Base-by-base conservation (phyloP, 2,329 filamentous ascomycete genomes). In the Rachicladosporium sp. region DNA sequence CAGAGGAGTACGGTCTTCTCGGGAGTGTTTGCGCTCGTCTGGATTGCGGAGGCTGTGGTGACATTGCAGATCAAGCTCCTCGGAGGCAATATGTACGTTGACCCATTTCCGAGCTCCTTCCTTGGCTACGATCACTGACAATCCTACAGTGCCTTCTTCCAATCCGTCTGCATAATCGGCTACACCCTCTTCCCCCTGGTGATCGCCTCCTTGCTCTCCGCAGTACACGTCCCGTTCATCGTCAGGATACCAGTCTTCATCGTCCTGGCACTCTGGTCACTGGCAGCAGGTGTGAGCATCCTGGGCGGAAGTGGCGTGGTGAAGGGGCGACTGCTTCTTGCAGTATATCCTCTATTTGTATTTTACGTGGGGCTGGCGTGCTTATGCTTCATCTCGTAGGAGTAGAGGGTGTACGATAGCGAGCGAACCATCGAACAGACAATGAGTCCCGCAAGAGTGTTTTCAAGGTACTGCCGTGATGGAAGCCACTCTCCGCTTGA, bases 141-240 rank as follows among this genome's bases (percentile, higher is more conserved):
- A 13, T 5, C 27, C 11, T 21, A 37, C 58, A 96, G 89, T 55
- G 95, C 91, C 11, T 98, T 98, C 62, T 91, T 93, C 56, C 91
- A 98, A 63, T 93, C 87, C 42, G 76, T 98, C 50, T 96, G 88
- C 62, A 93, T 98, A 54, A 98, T 98, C 58, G 91, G 91, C 34
- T 98, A 98, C 64, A 98, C 91, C 1, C 76, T 98, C 41, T 98
- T 98, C 66, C 91, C 91, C 2, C 76, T 98, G 38, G 91, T 96
- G 52, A 83, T 98, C 50, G 93, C 93, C 6, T 79, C 89, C 2
- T 67, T 95, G 37, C 76, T 98, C 47, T 94, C 87, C 41, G 89
- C 89, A 1, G 58, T 98, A 27, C 72, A 76, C 37, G 71, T 96
- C 6, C 81, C 79, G 33, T 81, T 77, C 51, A 82, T 96, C 48